Conservation (phyloP, 208 protist genomes). For the Trypanosoma grayi region DNA sequence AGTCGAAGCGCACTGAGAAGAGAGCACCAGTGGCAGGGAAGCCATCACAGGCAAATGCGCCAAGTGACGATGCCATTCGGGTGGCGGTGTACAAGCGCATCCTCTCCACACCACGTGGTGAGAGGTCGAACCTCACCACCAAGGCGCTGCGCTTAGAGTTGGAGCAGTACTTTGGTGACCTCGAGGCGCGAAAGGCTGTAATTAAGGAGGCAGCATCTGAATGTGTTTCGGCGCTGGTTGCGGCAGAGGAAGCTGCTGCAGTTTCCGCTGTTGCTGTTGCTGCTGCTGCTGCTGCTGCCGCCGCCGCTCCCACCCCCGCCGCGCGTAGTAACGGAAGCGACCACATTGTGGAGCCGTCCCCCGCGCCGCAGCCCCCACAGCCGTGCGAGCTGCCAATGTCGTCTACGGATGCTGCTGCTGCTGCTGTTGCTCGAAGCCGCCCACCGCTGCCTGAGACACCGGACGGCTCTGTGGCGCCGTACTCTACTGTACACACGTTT, state of each 20-base stretch:
- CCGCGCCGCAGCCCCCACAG: constrained; percentile 8
- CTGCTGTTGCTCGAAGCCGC: constrained; percentile 2
- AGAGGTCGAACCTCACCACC: constrained; percentile 54
- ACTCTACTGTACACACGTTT: neutral
- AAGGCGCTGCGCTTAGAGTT: constrained; percentile 65
- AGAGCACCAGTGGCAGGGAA: constrained; percentile 4
- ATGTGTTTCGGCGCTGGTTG: constrained; percentile 58
- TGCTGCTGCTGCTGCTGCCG: neutral
- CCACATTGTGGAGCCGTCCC: constrained; percentile 14
- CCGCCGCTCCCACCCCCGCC: neutral
- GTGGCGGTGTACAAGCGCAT: constrained; percentile 70
- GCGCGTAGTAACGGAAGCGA: neutral
- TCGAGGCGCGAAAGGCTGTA: constrained; percentile 50
- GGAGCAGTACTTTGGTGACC: constrained; percentile 42
- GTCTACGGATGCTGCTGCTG: neutral
- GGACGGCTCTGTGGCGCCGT: neutral
- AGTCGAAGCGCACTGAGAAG: constrained; percentile 6
- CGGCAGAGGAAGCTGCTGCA: constrained; percentile 41
- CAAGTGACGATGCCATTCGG: constrained; percentile 59
- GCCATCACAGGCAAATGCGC: neutral
- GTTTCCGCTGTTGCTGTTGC: neutral
- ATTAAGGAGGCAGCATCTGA: constrained; percentile 67
- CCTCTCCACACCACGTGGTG: constrained; percentile 38
- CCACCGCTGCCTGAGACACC: constrained; percentile 2
- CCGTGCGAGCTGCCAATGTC: neutral